Evolutionary conservation across 208 protist genomes (phyloP), one percentile per base, ranked within the genome.

Genomic region (Wallacemonas rigidus): DNA sequence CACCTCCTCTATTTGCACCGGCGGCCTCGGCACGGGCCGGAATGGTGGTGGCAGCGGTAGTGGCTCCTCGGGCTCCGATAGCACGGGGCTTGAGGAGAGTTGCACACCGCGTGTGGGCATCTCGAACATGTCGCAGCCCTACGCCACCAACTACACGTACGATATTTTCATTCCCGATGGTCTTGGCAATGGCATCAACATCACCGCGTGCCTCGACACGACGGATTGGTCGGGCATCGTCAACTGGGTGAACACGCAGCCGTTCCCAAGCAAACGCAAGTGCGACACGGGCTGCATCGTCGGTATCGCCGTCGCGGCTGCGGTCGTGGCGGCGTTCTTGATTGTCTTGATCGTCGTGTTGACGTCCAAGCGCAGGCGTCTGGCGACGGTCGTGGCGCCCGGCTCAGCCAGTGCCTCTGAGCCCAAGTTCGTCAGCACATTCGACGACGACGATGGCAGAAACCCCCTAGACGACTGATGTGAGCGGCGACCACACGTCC

Each of bases 261-360:
- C 69, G 6, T 17, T 1, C 12, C 51, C 51, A 41, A 67, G 63
- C 9, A 38, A n/a, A 7, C 11, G 50, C 35, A 74, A 68, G 72
- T 94, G 89, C 56, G 74, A 65, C 35, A 89, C 83, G 2, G 87
- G 85, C 43, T 94, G 89, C 74, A 89, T 94, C 50, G 86, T 94
- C 26, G 85, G 74, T 39, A 70, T 94, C 40, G 89, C 89, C 38
- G 82, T 92, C 3, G 85, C 65, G 41, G 74, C 76, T 35, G 85
- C 89, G 7, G 79, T 92, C 15, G 74, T 92, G 17, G 75, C 82
- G n/a, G 70, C 81, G 11, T 72, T 84, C 14, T 70, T 92, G 26
- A 80, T 92, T 40, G 81, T 88, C 2, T 43, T 82, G 2, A 62
- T 89, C 2, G 83, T 94, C 47, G 87, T 94, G 4, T 35, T 88